Conservation (phyloP, 306 rosid genomes). For the Malus fusca region DNA sequence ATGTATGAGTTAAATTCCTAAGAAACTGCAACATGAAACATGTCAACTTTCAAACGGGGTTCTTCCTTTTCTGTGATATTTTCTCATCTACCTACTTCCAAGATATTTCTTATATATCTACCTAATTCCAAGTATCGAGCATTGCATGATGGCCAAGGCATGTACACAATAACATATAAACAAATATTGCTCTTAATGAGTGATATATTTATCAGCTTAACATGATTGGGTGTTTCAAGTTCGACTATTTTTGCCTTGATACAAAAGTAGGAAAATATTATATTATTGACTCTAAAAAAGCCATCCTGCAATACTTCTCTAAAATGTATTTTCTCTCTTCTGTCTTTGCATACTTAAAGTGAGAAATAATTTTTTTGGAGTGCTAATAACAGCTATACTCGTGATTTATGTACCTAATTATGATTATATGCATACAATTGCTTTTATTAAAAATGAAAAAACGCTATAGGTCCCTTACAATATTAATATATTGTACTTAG, state of each 20-base stretch:
- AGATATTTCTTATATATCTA: neutral
- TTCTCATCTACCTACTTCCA: conserved; percentile 29
- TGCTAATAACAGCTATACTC: neutral
- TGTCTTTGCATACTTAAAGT: no score
- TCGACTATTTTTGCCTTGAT: neutral
- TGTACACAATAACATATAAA: neutral
- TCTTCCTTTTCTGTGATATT: conserved; percentile 22
- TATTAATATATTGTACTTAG: neutral
- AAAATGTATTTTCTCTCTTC: no score
- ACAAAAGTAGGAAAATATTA: no score
- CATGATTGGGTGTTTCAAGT: neutral
- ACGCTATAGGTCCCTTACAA: neutral
- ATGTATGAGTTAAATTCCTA: conserved; percentile 18
- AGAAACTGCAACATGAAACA: conserved; percentile 8
- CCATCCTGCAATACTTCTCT: no score
- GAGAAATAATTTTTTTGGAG: no score
- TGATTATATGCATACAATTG: neutral
- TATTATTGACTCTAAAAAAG: no score
- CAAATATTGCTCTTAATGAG: neutral
- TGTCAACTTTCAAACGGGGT: conserved; percentile 21
- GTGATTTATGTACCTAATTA: neutral
- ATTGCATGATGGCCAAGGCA: no score
- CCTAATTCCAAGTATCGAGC: neutral
- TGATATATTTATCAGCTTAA: no score
- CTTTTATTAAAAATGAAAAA: neutral